These are phyloP conservation scores for Wolfiporia cocos DNA, from an alignment of 1,284 basidiomycete species.

Conservation along the genomic window DNA sequence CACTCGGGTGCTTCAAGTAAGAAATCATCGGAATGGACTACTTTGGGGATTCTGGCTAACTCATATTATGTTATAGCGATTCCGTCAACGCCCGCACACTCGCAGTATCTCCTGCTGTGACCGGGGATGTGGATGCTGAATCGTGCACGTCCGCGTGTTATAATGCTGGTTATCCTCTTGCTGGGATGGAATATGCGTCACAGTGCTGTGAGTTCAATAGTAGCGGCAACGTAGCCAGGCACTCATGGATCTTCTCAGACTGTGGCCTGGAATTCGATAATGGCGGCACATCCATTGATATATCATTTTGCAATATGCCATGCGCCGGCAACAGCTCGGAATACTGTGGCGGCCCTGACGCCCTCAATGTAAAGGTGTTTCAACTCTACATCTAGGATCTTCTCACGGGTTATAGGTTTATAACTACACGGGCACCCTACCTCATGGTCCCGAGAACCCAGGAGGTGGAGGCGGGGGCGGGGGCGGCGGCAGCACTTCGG, in stretches of 20 bases:
- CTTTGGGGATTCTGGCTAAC: conserved; percentile 2
- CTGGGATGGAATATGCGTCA: conserved; percentile 44
- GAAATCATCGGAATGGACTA: neutral
- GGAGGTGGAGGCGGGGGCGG: conserved; percentile 35
- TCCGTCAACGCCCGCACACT: conserved; percentile 43
- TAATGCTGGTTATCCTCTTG: conserved; percentile 47
- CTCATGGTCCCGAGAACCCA: conserved; percentile 31
- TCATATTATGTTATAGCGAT: conserved; percentile 33
- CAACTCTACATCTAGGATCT: neutral
- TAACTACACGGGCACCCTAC: conserved; percentile 58
- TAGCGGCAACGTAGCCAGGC: too few relatives aligned
- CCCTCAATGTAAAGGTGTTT: conserved; percentile 23
- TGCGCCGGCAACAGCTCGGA: conserved; percentile 55
- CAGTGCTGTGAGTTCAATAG: conserved; percentile 49
- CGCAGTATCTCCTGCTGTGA: conserved; percentile 32
- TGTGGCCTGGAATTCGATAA: conserved; percentile 45
- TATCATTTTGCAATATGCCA: conserved; percentile 54
- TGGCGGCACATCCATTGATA: conserved; percentile 38
- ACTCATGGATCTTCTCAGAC: too few relatives aligned
- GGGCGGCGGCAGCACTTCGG: conserved; percentile 31
- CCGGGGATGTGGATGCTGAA: conserved; percentile 48
- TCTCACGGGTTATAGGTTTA: conserved; percentile 34
- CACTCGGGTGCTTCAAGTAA: conserved; percentile 62
- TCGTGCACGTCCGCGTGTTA: conserved; percentile 59
- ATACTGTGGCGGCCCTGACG: conserved; percentile 60